phyloP scores from a whole-genome alignment of 1,284 basidiomycete species.

The Apiotrichum domesticum region DNA sequence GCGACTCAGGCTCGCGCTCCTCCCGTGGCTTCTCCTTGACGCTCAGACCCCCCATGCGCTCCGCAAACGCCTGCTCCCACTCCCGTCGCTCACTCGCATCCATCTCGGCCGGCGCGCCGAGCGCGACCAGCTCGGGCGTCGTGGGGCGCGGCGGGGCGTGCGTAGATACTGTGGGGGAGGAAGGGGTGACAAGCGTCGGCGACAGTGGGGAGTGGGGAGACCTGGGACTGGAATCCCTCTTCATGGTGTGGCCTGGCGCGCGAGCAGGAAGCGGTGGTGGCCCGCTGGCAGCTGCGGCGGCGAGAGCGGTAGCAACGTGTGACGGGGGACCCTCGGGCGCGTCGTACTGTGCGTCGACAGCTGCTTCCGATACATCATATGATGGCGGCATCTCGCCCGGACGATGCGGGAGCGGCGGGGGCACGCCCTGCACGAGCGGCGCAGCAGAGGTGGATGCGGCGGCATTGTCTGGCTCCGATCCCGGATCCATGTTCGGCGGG shows the following conservation, averaged over 20 bases:
- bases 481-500: not conserved
- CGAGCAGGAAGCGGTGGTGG: not conserved
- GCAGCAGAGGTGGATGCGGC: not conserved
- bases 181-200: not conserved
- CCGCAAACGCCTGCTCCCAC: conserved; percentile 7
- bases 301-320: not conserved
- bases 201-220: not conserved
- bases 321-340: not conserved
- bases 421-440: not conserved
- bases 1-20: not conserved
- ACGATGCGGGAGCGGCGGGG: not conserved
- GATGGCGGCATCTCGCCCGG: not conserved
- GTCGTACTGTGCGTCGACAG: not conserved
- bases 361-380: not conserved
- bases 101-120: conserved; percentile 4
- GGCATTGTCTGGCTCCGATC: not conserved
- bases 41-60: not conserved
- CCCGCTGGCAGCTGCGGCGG: not conserved
- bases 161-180: not conserved
- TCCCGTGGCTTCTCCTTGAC: not conserved
- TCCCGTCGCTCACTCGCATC: conserved; percentile 4
- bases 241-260: not conserved
- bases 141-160: not conserved
- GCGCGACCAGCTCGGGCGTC: not conserved
- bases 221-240: not conserved